Base-by-base conservation (phyloP, 2,329 filamentous ascomycete genomes). In the Verticillium dahliae region DNA sequence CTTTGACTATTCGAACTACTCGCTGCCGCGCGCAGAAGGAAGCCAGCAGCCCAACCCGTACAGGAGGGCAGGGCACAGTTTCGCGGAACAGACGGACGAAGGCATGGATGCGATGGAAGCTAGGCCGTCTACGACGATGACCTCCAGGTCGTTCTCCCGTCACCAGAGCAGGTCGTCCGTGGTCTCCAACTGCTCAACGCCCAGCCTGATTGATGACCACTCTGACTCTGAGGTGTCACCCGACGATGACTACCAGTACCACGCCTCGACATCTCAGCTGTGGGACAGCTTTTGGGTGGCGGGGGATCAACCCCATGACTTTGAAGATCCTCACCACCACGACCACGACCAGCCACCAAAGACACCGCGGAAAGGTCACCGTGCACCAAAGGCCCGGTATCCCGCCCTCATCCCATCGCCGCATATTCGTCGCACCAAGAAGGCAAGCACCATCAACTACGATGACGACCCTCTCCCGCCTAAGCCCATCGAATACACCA, bases 221-320 rank as follows among this genome's bases (percentile, higher is more conserved):
- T 74, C 74, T 6, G 81, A 82, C 65, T 83, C 81, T 4, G 82
- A 84, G 59, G 69, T 72, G 18, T 84, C 81, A 6, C 66, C 73
- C 37, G 81, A 85, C 22, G 81, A 83, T 52, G 81, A 84, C 65
- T 76, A 77, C 61, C 77, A 80, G 62, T 79, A 81, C 63, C 77
- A 80, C 61, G 68, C 75, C 22, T 75, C 80, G 37, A 74, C 75
- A 5, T 69, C 75, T 33, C 76, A 81, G 66, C 68, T 82, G 2
- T 85, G 81, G 81, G 79, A 84, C 66, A 79, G 73, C 60, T 85
- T 83, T 67, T 83, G 80, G 81, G 72, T 65, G 10, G 66, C 39
- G 10, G 61, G 62, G 54, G 59, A 68, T 58, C 62, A 68, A 14
- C 65, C 69, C 35, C 65, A 63, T 13, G 64, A 65, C 22, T 62